phyloP scores from a whole-genome alignment of 2,329 filamentous ascomycete genomes.

The Aspergillus piperis region DNA sequence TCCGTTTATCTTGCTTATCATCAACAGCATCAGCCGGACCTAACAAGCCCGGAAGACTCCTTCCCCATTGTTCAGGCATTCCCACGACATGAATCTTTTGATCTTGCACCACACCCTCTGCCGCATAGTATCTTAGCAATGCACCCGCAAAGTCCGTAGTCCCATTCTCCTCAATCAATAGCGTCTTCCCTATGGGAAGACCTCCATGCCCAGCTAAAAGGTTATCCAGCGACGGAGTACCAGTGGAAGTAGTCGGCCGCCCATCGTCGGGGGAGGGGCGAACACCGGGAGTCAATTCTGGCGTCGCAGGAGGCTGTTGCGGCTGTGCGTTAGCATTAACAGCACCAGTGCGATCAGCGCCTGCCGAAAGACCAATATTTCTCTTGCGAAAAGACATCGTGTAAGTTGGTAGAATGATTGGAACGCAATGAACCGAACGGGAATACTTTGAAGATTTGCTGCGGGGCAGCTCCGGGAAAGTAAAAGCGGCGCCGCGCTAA shows the following conservation, averaged over 20 bases:
- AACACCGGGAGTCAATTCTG: constrained; percentile 54
- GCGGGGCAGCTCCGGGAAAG: constrained; percentile 24
- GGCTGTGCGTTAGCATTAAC: constrained; percentile 29
- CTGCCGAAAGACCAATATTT: constrained; percentile 58
- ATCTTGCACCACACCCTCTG: constrained; percentile 88
- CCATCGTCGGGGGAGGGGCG: constrained; percentile 88
- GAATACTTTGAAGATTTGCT: constrained; percentile 21
- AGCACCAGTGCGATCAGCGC: constrained; percentile 35
- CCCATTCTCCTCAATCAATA: constrained; percentile 83
- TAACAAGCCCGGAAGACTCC: constrained; percentile 76
- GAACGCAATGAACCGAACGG: constrained; percentile 5
- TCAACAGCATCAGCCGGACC: constrained; percentile 51
- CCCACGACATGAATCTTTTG: constrained; percentile 87
- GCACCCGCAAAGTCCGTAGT: constrained; percentile 92
- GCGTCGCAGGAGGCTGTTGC: constrained; percentile 29
- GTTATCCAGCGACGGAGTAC: constrained; percentile 79
- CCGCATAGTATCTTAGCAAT: constrained; percentile 83
- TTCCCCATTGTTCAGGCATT: constrained; percentile 74
- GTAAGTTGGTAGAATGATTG: neutral
- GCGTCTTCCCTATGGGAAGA: constrained; percentile 74
- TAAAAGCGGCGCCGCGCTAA: constrained; percentile 30
- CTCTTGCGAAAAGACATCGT: constrained; percentile 69
- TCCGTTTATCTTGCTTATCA: constrained; percentile 43
- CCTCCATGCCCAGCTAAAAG: constrained; percentile 85
- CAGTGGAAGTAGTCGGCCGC: constrained; percentile 85